A percentile compares a stretch with the other conserved stretches of the same genome.
phyloP scores from a whole-genome alignment of 345 rosid genomes.

The Trapa bicornis region DNA sequence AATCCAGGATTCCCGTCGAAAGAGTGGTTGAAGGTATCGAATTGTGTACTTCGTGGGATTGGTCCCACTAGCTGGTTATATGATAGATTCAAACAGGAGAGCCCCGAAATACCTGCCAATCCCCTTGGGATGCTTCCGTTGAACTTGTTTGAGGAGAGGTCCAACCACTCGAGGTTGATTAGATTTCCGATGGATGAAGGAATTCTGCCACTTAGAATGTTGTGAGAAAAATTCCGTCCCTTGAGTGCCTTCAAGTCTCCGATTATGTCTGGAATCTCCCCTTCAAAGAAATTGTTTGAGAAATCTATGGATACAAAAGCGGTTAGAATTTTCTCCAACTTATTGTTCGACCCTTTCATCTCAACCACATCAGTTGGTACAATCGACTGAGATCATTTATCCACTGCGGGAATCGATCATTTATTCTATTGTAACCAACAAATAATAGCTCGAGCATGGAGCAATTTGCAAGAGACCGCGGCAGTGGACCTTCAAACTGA shows the following conservation, averaged over 20 bases:
- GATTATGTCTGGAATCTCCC: constrained; percentile 1
- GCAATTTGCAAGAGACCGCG: no score
- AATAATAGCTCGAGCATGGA: no score
- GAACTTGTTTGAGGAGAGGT: constrained; percentile 11
- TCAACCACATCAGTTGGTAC: no score
- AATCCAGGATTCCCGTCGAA: constrained; percentile 1
- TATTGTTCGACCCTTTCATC: no score
- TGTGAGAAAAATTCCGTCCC: constrained; percentile 11
- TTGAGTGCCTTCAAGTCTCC: constrained; percentile 1
- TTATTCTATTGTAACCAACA: no score
- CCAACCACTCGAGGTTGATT: constrained; percentile 9
- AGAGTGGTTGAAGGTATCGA: neutral
- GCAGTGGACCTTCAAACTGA: no score
- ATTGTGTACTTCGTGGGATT: constrained; percentile 4
- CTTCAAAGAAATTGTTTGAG: constrained; percentile 6
- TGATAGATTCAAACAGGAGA: constrained; percentile 4
- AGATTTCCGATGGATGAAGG: constrained; percentile 1
- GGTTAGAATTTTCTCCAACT: neutral
- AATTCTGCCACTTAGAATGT: constrained; percentile 1
- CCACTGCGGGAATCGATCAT: no score
- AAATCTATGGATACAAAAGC: constrained; percentile 1
- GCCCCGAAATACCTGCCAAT: constrained; percentile 2
- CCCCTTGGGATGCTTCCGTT: constrained; percentile 2
- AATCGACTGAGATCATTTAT: no score
- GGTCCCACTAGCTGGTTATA: neutral